phyloP scores from a whole-genome alignment of 1,284 basidiomycete species.

The Amylostereum areolatum region DNA sequence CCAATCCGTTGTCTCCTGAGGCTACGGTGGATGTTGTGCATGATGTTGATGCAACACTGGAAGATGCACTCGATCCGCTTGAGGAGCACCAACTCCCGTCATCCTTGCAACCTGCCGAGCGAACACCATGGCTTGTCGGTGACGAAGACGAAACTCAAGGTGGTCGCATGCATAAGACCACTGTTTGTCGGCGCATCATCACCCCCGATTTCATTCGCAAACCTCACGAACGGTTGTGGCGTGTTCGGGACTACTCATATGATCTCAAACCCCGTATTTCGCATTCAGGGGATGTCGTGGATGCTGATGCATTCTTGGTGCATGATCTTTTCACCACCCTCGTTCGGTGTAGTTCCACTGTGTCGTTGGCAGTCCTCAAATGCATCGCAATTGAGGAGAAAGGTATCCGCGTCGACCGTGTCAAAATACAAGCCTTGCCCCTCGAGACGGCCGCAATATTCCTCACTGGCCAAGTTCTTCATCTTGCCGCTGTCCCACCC shows the following conservation, averaged over 20 bases:
- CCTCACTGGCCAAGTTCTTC: background rate
- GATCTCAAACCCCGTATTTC: no score
- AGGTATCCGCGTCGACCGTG: background rate
- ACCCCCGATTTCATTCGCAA: constrained; percentile 9
- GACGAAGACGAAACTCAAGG: no score
- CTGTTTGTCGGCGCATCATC: constrained; percentile 8
- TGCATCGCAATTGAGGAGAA: background rate
- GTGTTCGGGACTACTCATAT: no score
- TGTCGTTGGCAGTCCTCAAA: background rate
- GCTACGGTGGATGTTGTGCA: no score
- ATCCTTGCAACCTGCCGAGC: background rate
- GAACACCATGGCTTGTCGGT: no score
- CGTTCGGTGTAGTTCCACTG: background rate
- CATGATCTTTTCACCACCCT: background rate
- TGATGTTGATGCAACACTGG: no score
- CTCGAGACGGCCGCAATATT: background rate
- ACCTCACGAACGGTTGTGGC: constrained; percentile 10
- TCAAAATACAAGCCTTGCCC: background rate
- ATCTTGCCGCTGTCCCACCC: background rate
- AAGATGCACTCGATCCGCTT: no score
- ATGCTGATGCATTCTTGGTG: background rate
- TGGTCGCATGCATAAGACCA: constrained; percentile 9
- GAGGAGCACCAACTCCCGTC: background rate
- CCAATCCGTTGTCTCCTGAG: no score
- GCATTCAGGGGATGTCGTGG: no score